Conservation (phyloP, 192 early-diverging fungal genomes). For the Coemansia reversa region DNA sequence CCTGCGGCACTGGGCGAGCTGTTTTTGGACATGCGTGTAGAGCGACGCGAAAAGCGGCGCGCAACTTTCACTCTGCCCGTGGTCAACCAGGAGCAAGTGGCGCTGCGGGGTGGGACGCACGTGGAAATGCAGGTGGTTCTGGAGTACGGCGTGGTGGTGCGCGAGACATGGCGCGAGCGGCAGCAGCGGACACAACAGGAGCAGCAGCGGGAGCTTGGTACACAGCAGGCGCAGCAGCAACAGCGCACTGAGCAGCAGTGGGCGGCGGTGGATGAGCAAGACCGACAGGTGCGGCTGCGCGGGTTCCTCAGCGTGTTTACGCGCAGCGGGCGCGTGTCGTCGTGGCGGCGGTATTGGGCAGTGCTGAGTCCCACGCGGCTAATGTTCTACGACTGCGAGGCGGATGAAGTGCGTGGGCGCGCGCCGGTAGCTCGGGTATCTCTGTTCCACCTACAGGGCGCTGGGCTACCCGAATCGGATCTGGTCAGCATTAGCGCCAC, state of each 20-base stretch:
- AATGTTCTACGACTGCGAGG: conserved; percentile 41
- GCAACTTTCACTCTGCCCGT: conserved; percentile 48
- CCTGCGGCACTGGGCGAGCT: conserved; percentile 54
- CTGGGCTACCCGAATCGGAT: conserved; percentile 40
- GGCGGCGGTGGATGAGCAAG: conserved; percentile 34
- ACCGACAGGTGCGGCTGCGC: conserved; percentile 28
- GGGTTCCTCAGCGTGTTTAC: conserved; percentile 52
- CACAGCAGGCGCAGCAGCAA: conserved; percentile 8
- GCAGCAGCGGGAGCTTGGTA: background rate
- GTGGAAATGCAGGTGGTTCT: conserved; percentile 53
- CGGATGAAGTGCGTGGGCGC: conserved; percentile 21
- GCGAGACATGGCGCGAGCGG: conserved; percentile 33
- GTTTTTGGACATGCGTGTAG: conserved; percentile 50
- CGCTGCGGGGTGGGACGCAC: conserved; percentile 51
- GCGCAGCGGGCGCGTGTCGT: conserved; percentile 45
- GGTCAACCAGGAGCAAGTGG: conserved; percentile 50
- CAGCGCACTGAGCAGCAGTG: conserved; percentile 35
- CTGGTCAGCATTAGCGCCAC: conserved; percentile 49
- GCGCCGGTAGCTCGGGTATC: conserved; percentile 40
- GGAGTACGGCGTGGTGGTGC: conserved; percentile 54
- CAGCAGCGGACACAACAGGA: conserved; percentile 19
- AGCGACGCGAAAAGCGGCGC: conserved; percentile 44
- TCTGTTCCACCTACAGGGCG: conserved; percentile 44
- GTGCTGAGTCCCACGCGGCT: conserved; percentile 44
- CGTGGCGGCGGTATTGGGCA: conserved; percentile 55